These are phyloP conservation scores for Amanita subjunquillea DNA, from an alignment of 768 basidiomycete genomes.

Conservation along the genomic window DNA sequence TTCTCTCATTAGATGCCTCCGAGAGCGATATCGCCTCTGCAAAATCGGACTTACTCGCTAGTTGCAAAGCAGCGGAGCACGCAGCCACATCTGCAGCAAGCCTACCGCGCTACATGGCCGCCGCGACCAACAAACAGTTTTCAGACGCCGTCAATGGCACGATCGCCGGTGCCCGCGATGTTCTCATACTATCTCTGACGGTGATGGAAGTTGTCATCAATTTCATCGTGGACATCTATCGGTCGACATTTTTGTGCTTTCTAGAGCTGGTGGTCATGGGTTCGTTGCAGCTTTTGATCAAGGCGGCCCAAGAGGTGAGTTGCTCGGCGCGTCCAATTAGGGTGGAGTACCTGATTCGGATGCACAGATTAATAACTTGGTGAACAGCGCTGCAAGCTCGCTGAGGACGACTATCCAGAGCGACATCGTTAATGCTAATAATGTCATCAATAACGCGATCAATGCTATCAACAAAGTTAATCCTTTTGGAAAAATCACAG, in stretches of 20 bases:
- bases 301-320: conserved; percentile 74
- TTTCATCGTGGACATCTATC: conserved; percentile 87
- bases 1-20: conserved; percentile 61
- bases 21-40: conserved; percentile 58
- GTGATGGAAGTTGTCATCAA: conserved; percentile 83
- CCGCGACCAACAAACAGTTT: conserved; percentile 74
- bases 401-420: conserved; percentile 67
- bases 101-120: conserved; percentile 82
- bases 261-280: conserved; percentile 83
- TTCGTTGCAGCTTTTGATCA: conserved; percentile 68
- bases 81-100: conserved; percentile 78
- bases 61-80: conserved; percentile 76
- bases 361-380: conserved; percentile 57
- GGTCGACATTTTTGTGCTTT: conserved; percentile 90
- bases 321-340: neutral
- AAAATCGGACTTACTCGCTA: conserved; percentile 67
- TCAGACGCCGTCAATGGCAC: conserved; percentile 70
- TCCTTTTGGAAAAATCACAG: conserved; percentile 56
- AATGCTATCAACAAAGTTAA: conserved; percentile 67
- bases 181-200: conserved; percentile 67
- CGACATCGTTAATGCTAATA: conserved; percentile 60
- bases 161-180: conserved; percentile 64
- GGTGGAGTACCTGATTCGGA: neutral
- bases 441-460: conserved; percentile 51
- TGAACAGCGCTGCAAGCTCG: conserved; percentile 46